Conservation (phyloP, 108 stramenopile species). For the Cyclotella choctawhatcheeana region DNA sequence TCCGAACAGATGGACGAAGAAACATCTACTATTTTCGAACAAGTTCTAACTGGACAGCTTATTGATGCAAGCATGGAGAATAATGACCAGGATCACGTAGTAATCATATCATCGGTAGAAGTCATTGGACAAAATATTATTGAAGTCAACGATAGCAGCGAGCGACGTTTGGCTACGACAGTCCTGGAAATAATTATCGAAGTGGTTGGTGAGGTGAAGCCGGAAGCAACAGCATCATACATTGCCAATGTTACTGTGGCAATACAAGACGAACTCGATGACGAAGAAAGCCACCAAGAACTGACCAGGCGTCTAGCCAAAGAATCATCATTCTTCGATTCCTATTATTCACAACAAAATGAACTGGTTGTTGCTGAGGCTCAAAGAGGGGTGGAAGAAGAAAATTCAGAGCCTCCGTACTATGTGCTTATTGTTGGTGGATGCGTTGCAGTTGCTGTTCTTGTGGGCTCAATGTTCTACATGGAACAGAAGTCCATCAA, state of each 20-base stretch:
- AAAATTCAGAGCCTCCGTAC: background rate
- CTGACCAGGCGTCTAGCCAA: slow-evolving; percentile 10
- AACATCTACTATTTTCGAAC: slow-evolving; percentile 12
- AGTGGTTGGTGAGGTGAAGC: slow-evolving; percentile 9
- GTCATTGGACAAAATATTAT: slow-evolving; percentile 3
- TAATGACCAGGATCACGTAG: background rate
- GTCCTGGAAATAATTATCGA: background rate
- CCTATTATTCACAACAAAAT: slow-evolving; percentile 9
- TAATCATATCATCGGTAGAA: slow-evolving; percentile 11
- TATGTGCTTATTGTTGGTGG: slow-evolving; percentile 8
- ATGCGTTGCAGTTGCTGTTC: slow-evolving; percentile 11
- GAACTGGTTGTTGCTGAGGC: slow-evolving; percentile 13
- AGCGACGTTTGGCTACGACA: background rate
- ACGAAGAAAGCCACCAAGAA: background rate
- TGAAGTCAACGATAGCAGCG: background rate
- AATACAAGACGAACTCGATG: slow-evolving; percentile 5
- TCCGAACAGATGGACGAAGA: slow-evolving; percentile 13
- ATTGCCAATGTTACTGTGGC: background rate
- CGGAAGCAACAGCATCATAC: background rate
- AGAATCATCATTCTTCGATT: slow-evolving; percentile 14
- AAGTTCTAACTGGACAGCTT: slow-evolving; percentile 13
- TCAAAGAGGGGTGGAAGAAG: background rate
- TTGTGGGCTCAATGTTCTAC: slow-evolving; percentile 10
- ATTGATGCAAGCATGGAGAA: slow-evolving; percentile 4
- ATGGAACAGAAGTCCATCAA: slow-evolving; percentile 3